These are phyloP conservation scores for Cairneyella variabilis DNA, from an alignment of 495 filamentous ascomycete species.

Conservation along the genomic window DNA sequence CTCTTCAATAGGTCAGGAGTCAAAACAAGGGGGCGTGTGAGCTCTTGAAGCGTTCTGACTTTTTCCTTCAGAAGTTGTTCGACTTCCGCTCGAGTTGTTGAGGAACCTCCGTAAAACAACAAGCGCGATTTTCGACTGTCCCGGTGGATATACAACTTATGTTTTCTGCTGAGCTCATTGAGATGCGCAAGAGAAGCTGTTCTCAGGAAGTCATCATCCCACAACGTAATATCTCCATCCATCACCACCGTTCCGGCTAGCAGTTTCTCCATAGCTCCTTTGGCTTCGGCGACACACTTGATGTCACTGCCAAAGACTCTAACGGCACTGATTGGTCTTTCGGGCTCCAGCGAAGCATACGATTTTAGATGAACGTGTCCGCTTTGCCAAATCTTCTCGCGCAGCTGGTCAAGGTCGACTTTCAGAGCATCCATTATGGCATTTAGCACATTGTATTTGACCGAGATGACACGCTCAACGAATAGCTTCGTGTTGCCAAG, in stretches of 20 bases:
- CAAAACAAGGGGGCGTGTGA: slow-evolving; percentile 2
- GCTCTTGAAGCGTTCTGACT: background rate
- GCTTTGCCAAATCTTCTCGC: slow-evolving; percentile 26
- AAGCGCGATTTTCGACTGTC: slow-evolving; percentile 29
- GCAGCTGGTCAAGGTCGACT: slow-evolving; percentile 26
- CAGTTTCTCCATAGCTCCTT: slow-evolving; percentile 32
- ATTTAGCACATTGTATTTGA: slow-evolving; percentile 32
- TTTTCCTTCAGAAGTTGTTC: background rate
- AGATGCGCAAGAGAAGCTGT: slow-evolving; percentile 21
- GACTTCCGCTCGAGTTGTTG: slow-evolving; percentile 10
- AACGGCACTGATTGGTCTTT: slow-evolving; percentile 24
- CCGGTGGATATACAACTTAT: slow-evolving; percentile 31
- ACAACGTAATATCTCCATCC: slow-evolving; percentile 22
- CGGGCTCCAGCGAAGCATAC: slow-evolving; percentile 22
- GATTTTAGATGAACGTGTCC: slow-evolving; percentile 27
- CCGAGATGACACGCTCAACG: slow-evolving; percentile 28
- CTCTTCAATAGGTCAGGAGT: slow-evolving; percentile 4
- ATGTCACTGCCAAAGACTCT: slow-evolving; percentile 39
- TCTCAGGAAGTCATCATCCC: slow-evolving; percentile 23
- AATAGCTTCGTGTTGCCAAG: slow-evolving; percentile 28
- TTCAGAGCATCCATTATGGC: slow-evolving; percentile 35
- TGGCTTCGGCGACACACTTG: slow-evolving; percentile 33
- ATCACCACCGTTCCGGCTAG: slow-evolving; percentile 20
- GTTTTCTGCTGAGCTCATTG: slow-evolving; percentile 14
- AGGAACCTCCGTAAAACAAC: slow-evolving; percentile 26